Percentiles rank a stretch among this genome's conserved stretches.
These are phyloP conservation scores for Tranzscheliella williamsii DNA, from an alignment of 1,284 basidiomycete genomes.

Conservation along the genomic window DNA sequence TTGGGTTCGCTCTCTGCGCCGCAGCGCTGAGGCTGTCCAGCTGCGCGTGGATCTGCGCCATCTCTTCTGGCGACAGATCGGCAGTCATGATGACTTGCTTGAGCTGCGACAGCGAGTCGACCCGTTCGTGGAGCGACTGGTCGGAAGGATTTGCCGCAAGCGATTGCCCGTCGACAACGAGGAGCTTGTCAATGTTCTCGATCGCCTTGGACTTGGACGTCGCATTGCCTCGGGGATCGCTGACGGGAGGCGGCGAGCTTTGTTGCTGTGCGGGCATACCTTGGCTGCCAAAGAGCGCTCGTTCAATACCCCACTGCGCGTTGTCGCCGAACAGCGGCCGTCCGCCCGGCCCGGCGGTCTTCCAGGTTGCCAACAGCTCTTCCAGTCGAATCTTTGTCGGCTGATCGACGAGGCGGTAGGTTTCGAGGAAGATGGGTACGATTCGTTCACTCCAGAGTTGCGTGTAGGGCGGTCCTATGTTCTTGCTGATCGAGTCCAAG, in stretches of 20 bases:
- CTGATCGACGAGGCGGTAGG: slow-evolving; percentile 58
- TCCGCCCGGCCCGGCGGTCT: slow-evolving; percentile 42
- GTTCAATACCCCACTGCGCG: slow-evolving; percentile 54
- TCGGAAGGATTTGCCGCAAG: slow-evolving; percentile 37
- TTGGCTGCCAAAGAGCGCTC: slow-evolving; percentile 48
- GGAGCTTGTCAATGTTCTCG: slow-evolving; percentile 49
- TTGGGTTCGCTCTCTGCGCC: slow-evolving; percentile 18
- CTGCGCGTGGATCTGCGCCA: slow-evolving; percentile 77
- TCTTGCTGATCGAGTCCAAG: slow-evolving; percentile 78
- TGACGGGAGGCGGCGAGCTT: slow-evolving; percentile 2
- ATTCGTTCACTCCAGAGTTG: slow-evolving; percentile 52
- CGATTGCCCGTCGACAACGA: slow-evolving; percentile 43
- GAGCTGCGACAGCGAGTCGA: slow-evolving; percentile 65
- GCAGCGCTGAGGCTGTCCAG: slow-evolving; percentile 68
- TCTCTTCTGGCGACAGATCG: slow-evolving; percentile 77
- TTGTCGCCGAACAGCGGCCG: slow-evolving; percentile 50
- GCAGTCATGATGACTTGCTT: slow-evolving; percentile 73
- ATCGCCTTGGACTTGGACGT: slow-evolving; percentile 38
- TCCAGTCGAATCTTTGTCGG: slow-evolving; percentile 55
- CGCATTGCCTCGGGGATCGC: slow-evolving; percentile 16
- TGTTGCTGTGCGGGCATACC: slow-evolving; percentile 21
- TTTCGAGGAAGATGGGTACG: slow-evolving; percentile 53
- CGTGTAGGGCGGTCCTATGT: slow-evolving; percentile 57
- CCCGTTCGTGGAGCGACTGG: slow-evolving; percentile 20
- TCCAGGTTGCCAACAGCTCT: slow-evolving; percentile 57